Base-by-base conservation (phyloP, 306 rosid species). In the Astragalus glycyphyllos region DNA sequence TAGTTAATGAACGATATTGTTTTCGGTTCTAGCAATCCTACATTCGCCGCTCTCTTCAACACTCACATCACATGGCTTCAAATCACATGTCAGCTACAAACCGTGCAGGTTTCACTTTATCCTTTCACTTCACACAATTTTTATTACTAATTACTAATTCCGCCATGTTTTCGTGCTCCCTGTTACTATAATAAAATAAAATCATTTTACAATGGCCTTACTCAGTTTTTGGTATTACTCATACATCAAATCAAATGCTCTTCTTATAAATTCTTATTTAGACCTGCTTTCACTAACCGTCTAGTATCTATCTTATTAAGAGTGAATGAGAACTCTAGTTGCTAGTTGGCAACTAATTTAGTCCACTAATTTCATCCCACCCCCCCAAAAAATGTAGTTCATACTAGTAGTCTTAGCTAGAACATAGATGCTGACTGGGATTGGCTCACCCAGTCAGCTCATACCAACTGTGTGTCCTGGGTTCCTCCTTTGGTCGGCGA, bases 61-160 rank as follows among this genome's bases (percentile, higher is more conserved):
- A 76, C 44, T 56, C 72, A 47, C 55, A 91, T 56, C 72, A 47
- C 55, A 91, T 85, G 50, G 86, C 87, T 50, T 62, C 86, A 10
- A 82, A 71, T 87, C 91, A 81, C 55, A 41, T 80, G 60, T 65
- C 90, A 23, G 72, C 70, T 11, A 74, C 81, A 54, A 62, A 58
- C 45, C 74, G 65, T 57, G 56, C 88, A 88, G 97, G 96, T 90
- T 85, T 79, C 77, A 61, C 51, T 77, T 69, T 66, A 35, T 72
- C 11, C 38, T 77, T 51, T 46, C 11, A 10, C 20, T 71, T 48
- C 11, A 11, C 42, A 1, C 42, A 1, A 8, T 65, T 47, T 17
- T 47, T 49, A 4, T 51, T 14, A 17, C 31, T 47, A 35, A 4
- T 51, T 14, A 17, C 31, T 47, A 35, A 26, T 40, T n/a, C 7